phyloP scores from a whole-genome alignment of 2,329 filamentous ascomycete species.

The Emergomyces africanus region DNA sequence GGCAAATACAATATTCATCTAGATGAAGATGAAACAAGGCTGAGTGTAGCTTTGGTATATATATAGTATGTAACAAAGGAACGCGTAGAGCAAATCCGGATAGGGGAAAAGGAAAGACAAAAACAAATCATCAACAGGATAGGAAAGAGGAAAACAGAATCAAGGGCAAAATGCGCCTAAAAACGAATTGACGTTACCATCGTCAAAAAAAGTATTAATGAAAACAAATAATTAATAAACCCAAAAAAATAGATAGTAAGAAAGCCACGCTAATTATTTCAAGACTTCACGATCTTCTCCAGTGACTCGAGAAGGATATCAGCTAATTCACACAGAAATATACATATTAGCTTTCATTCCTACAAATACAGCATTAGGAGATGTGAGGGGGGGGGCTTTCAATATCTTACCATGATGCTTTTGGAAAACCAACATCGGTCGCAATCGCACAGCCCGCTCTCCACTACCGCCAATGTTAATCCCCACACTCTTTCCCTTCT shows the following conservation, averaged over 20 bases:
- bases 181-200: neutral
- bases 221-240: neutral
- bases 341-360: neutral
- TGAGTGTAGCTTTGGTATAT: neutral
- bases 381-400: slow-evolving; percentile 1
- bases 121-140: neutral
- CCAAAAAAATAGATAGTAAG: neutral
- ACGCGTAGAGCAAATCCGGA: neutral
- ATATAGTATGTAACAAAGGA: neutral
- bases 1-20: neutral
- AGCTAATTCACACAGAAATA: slow-evolving; percentile 24
- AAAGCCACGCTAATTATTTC: slow-evolving; percentile 5
- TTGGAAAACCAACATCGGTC: slow-evolving; percentile 90
- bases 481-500: slow-evolving; percentile 63
- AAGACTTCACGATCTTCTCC: slow-evolving; percentile 56
- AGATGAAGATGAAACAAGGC: neutral
- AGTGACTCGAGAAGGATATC: slow-evolving; percentile 68
- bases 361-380: neutral
- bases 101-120: neutral
- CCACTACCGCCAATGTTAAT: slow-evolving; percentile 83
- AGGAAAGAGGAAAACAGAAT: neutral
- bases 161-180: neutral
- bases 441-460: slow-evolving; percentile 58
- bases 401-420: slow-evolving; percentile 55
- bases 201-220: neutral